Evolutionary conservation across 192 early-diverging fungal genomes (phyloP).

Genomic region (Coemansia sp.): DNA sequence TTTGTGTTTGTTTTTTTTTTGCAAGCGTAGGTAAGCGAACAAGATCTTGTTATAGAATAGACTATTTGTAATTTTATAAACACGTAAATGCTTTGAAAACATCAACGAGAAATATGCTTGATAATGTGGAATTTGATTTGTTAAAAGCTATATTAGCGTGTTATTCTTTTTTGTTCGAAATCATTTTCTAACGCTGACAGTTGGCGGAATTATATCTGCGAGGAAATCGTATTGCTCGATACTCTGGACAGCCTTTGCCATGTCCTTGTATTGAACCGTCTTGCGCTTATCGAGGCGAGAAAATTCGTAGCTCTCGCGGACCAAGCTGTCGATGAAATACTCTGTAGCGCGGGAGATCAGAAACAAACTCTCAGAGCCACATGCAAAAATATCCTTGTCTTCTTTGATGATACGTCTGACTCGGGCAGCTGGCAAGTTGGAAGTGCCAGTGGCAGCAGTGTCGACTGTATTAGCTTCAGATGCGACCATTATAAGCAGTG

Average conservation of each 20-base stretch:
- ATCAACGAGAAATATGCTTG: too few species aligned
- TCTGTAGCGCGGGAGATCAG: slow-evolving; percentile 72
- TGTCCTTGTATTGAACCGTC: slow-evolving; percentile 73
- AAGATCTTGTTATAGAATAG: neutral
- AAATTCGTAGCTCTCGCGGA: slow-evolving; percentile 64
- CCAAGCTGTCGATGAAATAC: slow-evolving; percentile 71
- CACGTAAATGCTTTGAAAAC: neutral
- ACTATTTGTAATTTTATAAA: neutral
- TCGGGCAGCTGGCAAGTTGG: slow-evolving; percentile 66
- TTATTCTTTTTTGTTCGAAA: too few species aligned
- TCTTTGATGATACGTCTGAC: slow-evolving; percentile 77
- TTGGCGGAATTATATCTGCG: slow-evolving; percentile 49
- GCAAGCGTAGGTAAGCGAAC: neutral
- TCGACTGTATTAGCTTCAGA: slow-evolving; percentile 17
- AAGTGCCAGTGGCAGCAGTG: slow-evolving; percentile 51
- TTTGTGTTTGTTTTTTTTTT: neutral
- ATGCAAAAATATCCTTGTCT: slow-evolving; percentile 72
- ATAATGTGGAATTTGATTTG: too few species aligned
- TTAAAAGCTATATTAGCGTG: too few species aligned
- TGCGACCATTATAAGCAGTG: slow-evolving; percentile 19
- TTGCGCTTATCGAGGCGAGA: slow-evolving; percentile 72
- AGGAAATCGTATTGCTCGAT: slow-evolving; percentile 60
- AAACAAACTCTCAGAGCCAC: slow-evolving; percentile 70
- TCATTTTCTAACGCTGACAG: slow-evolving; percentile 17
- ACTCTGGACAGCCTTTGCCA: slow-evolving; percentile 63